phyloP scores from a whole-genome alignment of 2,329 filamentous ascomycete species.

The Emmonsiellopsis sp. region DNA sequence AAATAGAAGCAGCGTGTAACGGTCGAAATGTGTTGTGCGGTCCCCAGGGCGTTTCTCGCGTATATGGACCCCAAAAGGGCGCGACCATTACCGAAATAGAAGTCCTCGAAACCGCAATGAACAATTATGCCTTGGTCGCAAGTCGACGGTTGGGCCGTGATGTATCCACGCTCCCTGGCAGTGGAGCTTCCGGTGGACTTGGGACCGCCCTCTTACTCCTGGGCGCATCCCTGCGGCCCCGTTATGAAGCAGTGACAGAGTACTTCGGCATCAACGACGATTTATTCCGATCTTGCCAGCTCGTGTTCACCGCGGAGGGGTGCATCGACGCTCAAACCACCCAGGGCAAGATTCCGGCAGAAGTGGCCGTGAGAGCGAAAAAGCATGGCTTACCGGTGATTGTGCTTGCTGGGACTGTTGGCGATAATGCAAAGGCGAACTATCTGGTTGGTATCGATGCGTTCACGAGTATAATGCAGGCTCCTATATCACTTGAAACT shows the following conservation, averaged over 20 bases:
- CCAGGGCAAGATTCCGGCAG: constrained; percentile 44
- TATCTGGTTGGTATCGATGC: constrained; percentile 28
- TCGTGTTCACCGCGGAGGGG: constrained; percentile 46
- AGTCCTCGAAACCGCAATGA: constrained; percentile 34
- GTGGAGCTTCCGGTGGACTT: constrained; percentile 44
- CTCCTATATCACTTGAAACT: constrained; percentile 18
- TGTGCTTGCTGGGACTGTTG: constrained; percentile 33
- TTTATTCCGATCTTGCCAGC: constrained; percentile 39
- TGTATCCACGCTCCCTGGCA: constrained; percentile 33
- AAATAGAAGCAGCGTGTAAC: constrained; percentile 44
- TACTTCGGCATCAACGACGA: constrained; percentile 38
- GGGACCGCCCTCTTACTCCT: constrained; percentile 43
- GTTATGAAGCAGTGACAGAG: constrained; percentile 42
- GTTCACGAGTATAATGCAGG: constrained; percentile 21
- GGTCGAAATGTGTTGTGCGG: constrained; percentile 45
- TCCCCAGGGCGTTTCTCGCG: constrained; percentile 38
- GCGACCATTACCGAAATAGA: constrained; percentile 36
- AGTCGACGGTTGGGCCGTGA: constrained; percentile 25
- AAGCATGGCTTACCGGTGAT: constrained; percentile 39
- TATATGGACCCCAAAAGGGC: constrained; percentile 46
- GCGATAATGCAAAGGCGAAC: constrained; percentile 24
- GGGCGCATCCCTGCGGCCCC: constrained; percentile 37
- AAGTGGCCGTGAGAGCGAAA: constrained; percentile 41
- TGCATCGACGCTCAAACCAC: constrained; percentile 44
- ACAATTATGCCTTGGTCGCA: constrained; percentile 31